phyloP scores from a whole-genome alignment of 306 rosid genomes.

The Adenanthera pavonina region DNA sequence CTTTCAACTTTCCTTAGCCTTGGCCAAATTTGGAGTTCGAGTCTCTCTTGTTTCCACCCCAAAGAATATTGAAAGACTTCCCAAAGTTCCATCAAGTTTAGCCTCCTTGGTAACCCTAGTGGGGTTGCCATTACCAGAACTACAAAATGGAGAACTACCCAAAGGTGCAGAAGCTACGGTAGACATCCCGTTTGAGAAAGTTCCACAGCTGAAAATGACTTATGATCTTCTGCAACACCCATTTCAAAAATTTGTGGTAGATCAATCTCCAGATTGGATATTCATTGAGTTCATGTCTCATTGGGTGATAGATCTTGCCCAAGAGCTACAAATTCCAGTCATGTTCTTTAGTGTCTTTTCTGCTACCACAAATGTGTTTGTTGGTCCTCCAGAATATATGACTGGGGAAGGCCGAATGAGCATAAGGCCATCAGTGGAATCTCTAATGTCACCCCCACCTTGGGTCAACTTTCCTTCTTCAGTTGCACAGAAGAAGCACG shows the following conservation, averaged over 20 bases:
- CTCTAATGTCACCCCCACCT: background rate
- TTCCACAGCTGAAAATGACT: background rate
- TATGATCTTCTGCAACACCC: background rate
- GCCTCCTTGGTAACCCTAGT: slow-evolving; percentile 21
- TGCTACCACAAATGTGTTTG: background rate
- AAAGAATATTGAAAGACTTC: slow-evolving; percentile 43
- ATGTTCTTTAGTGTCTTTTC: background rate
- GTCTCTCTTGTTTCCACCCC: slow-evolving; percentile 45
- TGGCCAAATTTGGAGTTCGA: slow-evolving; percentile 43
- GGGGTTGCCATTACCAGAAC: background rate
- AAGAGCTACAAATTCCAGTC: background rate
- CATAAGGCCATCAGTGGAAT: background rate
- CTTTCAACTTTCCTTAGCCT: slow-evolving; percentile 40
- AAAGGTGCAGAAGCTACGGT: background rate
- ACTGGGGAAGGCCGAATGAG: background rate
- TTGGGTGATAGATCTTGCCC: background rate
- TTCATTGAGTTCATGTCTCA: background rate
- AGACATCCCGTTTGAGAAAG: background rate
- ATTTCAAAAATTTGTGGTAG: background rate
- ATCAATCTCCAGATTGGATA: slow-evolving; percentile 18
- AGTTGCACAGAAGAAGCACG: background rate
- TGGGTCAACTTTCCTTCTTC: background rate
- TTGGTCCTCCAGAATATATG: background rate
- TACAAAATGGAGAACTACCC: background rate
- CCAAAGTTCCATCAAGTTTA: slow-evolving; percentile 37